Evolutionary conservation across 2,329 filamentous ascomycete species (phyloP).

Genomic region (Juglanconis sp.): DNA sequence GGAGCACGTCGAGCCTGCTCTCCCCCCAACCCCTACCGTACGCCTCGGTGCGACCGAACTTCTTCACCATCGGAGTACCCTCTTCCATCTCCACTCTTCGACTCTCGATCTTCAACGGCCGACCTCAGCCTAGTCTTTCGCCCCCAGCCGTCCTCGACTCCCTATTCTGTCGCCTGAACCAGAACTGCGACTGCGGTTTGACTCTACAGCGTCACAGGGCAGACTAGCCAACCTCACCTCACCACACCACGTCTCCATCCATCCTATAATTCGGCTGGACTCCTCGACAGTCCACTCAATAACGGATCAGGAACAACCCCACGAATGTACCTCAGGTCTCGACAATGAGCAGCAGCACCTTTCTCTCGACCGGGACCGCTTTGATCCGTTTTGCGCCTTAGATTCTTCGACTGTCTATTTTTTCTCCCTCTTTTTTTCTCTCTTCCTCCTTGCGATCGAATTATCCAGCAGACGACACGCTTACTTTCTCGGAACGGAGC

Average conservation of each 20-base stretch:
- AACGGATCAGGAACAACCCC: conserved; percentile 16
- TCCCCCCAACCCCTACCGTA: conserved; percentile 9
- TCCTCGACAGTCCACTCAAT: neutral
- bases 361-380: conserved; percentile 48
- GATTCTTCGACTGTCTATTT: conserved; percentile 31
- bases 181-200: conserved; percentile 6
- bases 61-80: conserved; percentile 10
- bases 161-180: conserved; percentile 7
- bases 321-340: conserved; percentile 38
- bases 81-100: conserved; percentile 7
- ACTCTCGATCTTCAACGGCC: conserved; percentile 4
- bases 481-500: conserved; percentile 26
- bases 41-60: conserved; percentile 16
- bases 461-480: conserved; percentile 12
- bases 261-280: neutral
- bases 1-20: conserved; percentile 13
- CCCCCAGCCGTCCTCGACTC: conserved; percentile 8
- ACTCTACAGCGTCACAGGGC: neutral
- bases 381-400: conserved; percentile 55
- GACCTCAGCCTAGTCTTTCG: conserved; percentile 10
- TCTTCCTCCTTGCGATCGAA: conserved; percentile 18
- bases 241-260: conserved; percentile 3
- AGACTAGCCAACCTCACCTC: neutral
- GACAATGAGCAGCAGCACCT: conserved; percentile 55
- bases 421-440: conserved; percentile 19